Evolutionary conservation across 768 basidiomycete genomes (phyloP), one percentile per base, ranked within the genome.

Genomic region (Lactarius hatsudake): DNA sequence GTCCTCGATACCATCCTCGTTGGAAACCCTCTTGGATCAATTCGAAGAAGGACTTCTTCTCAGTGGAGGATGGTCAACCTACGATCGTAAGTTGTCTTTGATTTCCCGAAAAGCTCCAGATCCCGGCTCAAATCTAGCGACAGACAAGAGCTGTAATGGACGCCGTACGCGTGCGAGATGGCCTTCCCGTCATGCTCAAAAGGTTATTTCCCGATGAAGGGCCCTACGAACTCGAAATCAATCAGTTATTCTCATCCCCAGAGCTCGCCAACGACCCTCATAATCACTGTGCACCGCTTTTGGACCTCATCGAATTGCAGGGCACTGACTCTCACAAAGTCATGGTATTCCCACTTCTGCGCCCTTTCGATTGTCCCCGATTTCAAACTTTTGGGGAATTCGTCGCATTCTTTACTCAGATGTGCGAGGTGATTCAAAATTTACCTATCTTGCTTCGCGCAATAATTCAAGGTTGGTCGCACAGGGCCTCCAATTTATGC

Each of bases 301-400:
- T 66, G 59, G 76, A 76, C 3, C 66, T 73, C 8, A 57, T 76
- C 2, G 32, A 67, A 23, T 56, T 70, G 23, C 72, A 53, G 26
- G 17, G 63, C 65, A 7, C 26, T 34, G 15, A 64, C 71, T 23
- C 43, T 70, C 7, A 38, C 28, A 18, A 45, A 18, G 4, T 76
- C 3, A 62, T 81, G 18, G 78, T 79, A 9, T 74, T 79, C 72
- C 79, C 80, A 1, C 67, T 76, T n/a, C 62, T 79, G 15, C 71
- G 74, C 4, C 40, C 18, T 2, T 75, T 64, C 63, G 34, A 75
- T 42, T 63, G 72, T 9, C 79, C 79, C 1, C 70, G 32, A 0
- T 77, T 81, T 59, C 66, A 74, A 40, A 79, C 77, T 0, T 59
- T 79, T 7, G 79, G 80, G 1, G 80, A 81, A 69, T 75, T 72